Evolutionary conservation across 2,329 filamentous ascomycete genomes (phyloP).

Genomic region (Ascochyta lentis): DNA sequence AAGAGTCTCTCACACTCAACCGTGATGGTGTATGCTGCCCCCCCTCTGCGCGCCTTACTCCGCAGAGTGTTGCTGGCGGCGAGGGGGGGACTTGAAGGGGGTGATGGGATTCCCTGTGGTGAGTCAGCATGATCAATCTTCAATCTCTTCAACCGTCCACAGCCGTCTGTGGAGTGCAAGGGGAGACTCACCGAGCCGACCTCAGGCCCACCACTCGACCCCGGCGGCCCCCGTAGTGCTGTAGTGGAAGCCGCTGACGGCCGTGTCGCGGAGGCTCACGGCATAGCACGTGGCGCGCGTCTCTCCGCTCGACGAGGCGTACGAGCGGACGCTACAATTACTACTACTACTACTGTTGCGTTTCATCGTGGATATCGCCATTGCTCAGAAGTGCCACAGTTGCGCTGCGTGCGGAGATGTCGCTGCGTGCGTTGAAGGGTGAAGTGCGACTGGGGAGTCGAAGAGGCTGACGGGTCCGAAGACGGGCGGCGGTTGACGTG

Average conservation of each 20-base stretch:
- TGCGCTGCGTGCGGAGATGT: slow-evolving; percentile 29
- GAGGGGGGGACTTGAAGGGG: slow-evolving; percentile 88
- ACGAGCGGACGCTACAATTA: slow-evolving; percentile 63
- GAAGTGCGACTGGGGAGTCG: neutral
- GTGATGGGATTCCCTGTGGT: slow-evolving; percentile 77
- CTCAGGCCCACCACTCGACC: slow-evolving; percentile 56
- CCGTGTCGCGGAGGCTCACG: slow-evolving; percentile 66
- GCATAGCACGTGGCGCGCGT: slow-evolving; percentile 92
- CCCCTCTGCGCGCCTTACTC: slow-evolving; percentile 67
- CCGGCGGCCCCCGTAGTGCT: slow-evolving; percentile 87
- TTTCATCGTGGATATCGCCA: slow-evolving; percentile 73
- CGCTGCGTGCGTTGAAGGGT: slow-evolving; percentile 12
- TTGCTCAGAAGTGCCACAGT: slow-evolving; percentile 61
- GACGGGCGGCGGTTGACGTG: slow-evolving; percentile 8
- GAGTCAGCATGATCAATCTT: slow-evolving; percentile 19
- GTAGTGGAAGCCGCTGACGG: slow-evolving; percentile 88
- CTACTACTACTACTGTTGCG: slow-evolving; percentile 73
- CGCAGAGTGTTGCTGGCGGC: slow-evolving; percentile 67
- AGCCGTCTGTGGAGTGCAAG: neutral
- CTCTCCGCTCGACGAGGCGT: slow-evolving; percentile 70
- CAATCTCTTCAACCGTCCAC: neutral
- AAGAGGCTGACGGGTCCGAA: slow-evolving; percentile 15
- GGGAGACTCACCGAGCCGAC: slow-evolving; percentile 50
- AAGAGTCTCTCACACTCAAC: slow-evolving; percentile 99
- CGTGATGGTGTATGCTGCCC: slow-evolving; percentile 95